Conservation (phyloP, 2,329 filamentous ascomycete genomes). For the Colletotrichum sansevieriae region DNA sequence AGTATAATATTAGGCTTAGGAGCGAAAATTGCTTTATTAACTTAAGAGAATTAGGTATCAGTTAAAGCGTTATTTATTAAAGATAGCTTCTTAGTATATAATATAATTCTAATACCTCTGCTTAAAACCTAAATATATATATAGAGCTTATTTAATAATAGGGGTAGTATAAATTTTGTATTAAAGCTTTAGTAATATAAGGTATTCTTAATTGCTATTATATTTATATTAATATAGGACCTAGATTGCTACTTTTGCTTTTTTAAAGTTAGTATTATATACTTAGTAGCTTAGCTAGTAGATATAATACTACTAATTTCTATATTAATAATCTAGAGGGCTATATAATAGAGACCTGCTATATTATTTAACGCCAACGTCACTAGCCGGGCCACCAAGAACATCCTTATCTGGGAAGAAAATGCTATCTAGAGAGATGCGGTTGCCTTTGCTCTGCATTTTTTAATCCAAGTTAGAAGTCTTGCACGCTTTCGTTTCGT, state of each 20-base stretch:
- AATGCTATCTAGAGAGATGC: too few species aligned
- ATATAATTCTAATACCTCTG: slow-evolving; percentile 3
- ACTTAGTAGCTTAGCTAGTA: not conserved
- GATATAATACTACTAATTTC: slow-evolving; percentile 5
- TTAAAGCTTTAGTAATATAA: slow-evolving; percentile 4
- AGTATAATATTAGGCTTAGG: not conserved
- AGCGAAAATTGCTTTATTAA: slow-evolving; percentile 3
- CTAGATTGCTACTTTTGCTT: not conserved
- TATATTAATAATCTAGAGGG: slow-evolving; percentile 4
- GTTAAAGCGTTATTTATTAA: not conserved
- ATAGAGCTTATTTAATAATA: slow-evolving; percentile 1
- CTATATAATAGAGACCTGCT: slow-evolving; percentile 4
- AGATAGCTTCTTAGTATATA: slow-evolving; percentile 5
- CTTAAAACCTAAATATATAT: not conserved
- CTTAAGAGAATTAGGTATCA: not conserved
- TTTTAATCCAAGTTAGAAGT: too few species aligned
- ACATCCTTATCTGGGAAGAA: too few species aligned
- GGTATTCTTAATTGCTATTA: not conserved
- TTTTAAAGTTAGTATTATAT: slow-evolving; percentile 2
- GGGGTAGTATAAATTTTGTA: not conserved
- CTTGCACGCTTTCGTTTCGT: too few species aligned
- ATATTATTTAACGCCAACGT: too few species aligned
- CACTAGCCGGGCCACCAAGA: too few species aligned
- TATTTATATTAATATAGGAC: not conserved
- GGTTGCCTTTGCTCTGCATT: too few species aligned